These are phyloP conservation scores for Spatholobus suberectus DNA, from an alignment of 306 rosid genomes.

Conservation along the genomic window DNA sequence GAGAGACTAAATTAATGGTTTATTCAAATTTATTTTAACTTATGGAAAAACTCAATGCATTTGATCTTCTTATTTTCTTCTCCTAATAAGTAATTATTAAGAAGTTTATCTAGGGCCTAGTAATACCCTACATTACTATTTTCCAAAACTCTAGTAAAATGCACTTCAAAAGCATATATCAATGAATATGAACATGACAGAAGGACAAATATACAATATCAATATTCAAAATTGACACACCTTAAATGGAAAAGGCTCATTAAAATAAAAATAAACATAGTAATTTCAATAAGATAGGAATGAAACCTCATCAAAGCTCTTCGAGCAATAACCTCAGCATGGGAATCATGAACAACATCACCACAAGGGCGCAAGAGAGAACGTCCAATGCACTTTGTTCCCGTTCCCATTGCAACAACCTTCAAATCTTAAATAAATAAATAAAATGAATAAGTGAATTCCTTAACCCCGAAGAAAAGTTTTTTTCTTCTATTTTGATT, in stretches of 20 bases:
- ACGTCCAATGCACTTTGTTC: constrained; percentile 91
- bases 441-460: background rate
- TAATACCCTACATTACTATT: background rate
- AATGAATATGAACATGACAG: background rate
- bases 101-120: too few species aligned
- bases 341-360: constrained; percentile 86
- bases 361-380: constrained; percentile 71
- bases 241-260: background rate
- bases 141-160: background rate
- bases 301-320: constrained; percentile 81
- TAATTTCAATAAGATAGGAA: background rate
- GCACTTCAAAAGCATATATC: background rate
- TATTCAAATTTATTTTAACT: too few species aligned
- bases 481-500: background rate
- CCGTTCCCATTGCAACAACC: constrained; percentile 88
- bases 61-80: too few species aligned
- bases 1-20: too few species aligned
- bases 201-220: background rate
- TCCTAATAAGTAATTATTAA: too few species aligned
- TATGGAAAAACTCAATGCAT: too few species aligned
- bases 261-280: background rate
- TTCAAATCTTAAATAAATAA: constrained; percentile 60
- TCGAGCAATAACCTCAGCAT: constrained; percentile 85
- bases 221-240: constrained; percentile 1
- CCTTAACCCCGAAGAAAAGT: background rate